These are phyloP conservation scores for Solanum virginianum DNA, from an alignment of 257 asterid species.

Conservation along the genomic window DNA sequence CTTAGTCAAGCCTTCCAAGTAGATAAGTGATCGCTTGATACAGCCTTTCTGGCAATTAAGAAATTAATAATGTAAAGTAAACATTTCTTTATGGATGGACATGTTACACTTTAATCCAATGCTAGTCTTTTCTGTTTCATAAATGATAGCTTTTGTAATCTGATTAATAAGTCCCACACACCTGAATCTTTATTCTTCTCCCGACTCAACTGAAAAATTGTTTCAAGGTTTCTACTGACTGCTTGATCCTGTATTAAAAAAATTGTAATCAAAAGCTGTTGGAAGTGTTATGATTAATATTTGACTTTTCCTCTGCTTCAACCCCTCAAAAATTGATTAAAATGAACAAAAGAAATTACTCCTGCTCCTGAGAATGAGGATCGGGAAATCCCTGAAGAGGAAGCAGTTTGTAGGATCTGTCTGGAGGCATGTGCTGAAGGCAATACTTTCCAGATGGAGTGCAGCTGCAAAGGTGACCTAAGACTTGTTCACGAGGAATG, in stretches of 20 bases:
- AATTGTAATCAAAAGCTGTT: neutral
- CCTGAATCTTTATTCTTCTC: neutral
- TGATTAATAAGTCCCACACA: neutral
- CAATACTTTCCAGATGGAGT: slow-evolving; percentile 70
- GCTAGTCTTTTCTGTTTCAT: neutral
- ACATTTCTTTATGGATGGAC: neutral
- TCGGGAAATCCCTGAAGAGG: slow-evolving; percentile 96
- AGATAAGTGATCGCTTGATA: neutral
- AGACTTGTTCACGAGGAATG: slow-evolving; percentile 67
- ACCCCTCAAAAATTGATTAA: neutral
- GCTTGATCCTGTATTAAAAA: neutral
- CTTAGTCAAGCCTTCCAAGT: neutral
- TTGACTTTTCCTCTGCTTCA: neutral
- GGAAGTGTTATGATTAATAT: neutral
- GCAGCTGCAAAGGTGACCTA: slow-evolving; percentile 93
- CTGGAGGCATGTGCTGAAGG: slow-evolving; percentile 69
- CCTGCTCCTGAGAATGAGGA: slow-evolving; percentile 55
- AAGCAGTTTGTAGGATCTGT: slow-evolving; percentile 91
- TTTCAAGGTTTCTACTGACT: neutral
- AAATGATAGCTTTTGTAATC: neutral
- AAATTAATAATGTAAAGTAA: neutral
- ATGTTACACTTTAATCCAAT: neutral
- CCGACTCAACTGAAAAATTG: neutral
- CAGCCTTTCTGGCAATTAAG: neutral
- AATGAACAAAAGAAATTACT: slow-evolving; percentile 41